Conservation (phyloP, 2,329 filamentous ascomycete genomes). For the Trichothecium sympodiale region DNA sequence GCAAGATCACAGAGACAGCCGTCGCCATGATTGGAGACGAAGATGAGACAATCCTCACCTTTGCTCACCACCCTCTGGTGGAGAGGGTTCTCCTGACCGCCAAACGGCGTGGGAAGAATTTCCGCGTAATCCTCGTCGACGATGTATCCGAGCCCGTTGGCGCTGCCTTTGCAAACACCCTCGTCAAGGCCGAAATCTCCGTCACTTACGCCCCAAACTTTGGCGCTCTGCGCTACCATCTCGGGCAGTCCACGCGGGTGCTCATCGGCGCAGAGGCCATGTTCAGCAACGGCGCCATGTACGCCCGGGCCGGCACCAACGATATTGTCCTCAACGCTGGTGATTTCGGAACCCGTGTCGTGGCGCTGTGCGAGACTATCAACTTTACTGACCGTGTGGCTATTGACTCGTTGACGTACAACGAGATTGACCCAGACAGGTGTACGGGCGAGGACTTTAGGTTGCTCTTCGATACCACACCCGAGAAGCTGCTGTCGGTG, state of each 20-base stretch:
- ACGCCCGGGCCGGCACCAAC: conserved; percentile 78
- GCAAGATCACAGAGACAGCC: conserved; percentile 71
- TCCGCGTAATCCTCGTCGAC: conserved; percentile 79
- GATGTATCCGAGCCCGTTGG: conserved; percentile 44
- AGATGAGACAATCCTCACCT: conserved; percentile 70
- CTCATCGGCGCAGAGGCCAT: conserved; percentile 88
- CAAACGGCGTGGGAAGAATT: conserved; percentile 56
- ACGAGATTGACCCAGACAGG: conserved; percentile 75
- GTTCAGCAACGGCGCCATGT: conserved; percentile 88
- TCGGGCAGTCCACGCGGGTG: conserved; percentile 58
- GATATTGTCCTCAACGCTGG: conserved; percentile 76
- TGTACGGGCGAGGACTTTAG: conserved; percentile 43
- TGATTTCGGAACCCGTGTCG: conserved; percentile 65
- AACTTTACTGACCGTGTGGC: conserved; percentile 84
- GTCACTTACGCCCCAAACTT: conserved; percentile 73
- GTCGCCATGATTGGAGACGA: conserved; percentile 65
- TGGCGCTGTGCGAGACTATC: conserved; percentile 86
- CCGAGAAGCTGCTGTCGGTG: conserved; percentile 74
- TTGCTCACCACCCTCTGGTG: conserved; percentile 75
- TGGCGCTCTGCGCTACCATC: conserved; percentile 62
- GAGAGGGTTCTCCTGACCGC: conserved; percentile 72
- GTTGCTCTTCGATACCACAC: conserved; percentile 86
- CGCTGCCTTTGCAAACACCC: conserved; percentile 52
- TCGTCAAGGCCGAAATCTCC: conserved; percentile 57
- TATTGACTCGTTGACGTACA: conserved; percentile 84